Evolutionary conservation across 164 flowering plant genomes (phyloP).

Genomic region (Vitis vinifera): DNA sequence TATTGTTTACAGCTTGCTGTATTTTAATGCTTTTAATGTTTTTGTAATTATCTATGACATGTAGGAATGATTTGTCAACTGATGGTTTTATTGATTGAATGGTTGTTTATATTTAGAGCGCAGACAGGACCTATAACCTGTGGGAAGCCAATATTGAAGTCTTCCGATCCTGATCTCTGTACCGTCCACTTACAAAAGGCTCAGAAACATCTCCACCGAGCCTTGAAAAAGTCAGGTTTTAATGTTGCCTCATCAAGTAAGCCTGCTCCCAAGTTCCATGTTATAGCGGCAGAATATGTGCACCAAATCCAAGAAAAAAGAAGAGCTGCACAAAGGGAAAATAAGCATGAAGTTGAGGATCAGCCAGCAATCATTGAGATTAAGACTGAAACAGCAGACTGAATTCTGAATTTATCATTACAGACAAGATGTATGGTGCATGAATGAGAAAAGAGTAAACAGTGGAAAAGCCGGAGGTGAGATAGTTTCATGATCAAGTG

Average conservation of each 20-base stretch:
- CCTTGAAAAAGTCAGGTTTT: conserved; percentile 77
- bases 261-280: conserved; percentile 72
- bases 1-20: too few species aligned
- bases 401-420: not conserved
- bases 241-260: conserved; percentile 55
- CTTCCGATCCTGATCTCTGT: conserved; percentile 64
- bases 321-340: conserved; percentile 34
- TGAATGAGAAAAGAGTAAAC: too few species aligned
- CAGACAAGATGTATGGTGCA: too few species aligned
- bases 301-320: conserved; percentile 68
- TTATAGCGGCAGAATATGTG: conserved; percentile 69
- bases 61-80: not conserved
- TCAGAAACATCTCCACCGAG: conserved; percentile 49
- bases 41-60: not conserved
- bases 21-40: not conserved
- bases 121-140: conserved; percentile 55
- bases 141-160: conserved; percentile 63
- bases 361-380: conserved; percentile 27
- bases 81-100: not conserved
- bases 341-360: conserved; percentile 10
- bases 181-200: conserved; percentile 57
- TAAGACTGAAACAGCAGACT: conserved; percentile 35
- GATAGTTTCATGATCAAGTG: too few species aligned
- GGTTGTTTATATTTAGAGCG: conserved; percentile 37
- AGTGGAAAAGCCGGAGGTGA: too few species aligned